A percentile compares a stretch with the other conserved stretches of the same genome.
phyloP scores from a whole-genome alignment of 306 rosid species.

The Trifolium pratense region DNA sequence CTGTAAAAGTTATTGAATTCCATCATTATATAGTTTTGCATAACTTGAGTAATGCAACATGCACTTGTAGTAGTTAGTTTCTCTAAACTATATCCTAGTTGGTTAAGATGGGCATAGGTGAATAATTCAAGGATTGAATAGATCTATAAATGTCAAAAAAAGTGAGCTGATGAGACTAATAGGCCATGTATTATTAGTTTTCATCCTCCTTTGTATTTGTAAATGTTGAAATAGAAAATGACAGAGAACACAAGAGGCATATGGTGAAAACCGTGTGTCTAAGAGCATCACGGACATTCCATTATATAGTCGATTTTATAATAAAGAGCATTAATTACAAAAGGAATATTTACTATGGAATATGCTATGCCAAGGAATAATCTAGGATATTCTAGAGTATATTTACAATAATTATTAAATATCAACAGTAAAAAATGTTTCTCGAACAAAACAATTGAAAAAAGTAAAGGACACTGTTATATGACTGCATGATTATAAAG shows the following conservation, averaged over 20 bases:
- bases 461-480: not conserved
- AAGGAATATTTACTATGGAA: too few species aligned
- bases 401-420: too few species aligned
- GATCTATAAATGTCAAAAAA: constrained; percentile 8
- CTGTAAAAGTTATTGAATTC: constrained; percentile 6
- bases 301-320: too few species aligned
- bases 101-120: not conserved
- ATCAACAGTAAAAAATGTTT: constrained; percentile 23
- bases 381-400: too few species aligned
- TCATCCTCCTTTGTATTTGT: constrained; percentile 12
- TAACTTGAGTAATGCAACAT: constrained; percentile 20
- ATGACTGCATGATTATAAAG: not conserved
- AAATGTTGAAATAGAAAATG: too few species aligned
- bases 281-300: too few species aligned
- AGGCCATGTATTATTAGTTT: not conserved
- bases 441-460: constrained; percentile 18
- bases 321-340: too few species aligned
- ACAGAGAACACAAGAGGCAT: too few species aligned
- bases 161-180: constrained; percentile 16
- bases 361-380: too few species aligned
- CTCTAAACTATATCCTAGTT: constrained; percentile 16
- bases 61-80: constrained; percentile 1
- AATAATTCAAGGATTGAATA: constrained; percentile 4
- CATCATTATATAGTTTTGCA: constrained; percentile 7
- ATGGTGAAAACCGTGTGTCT: too few species aligned